Evolutionary conservation across 2,329 filamentous ascomycete genomes (phyloP).

Genomic region (Fusarium stilboides): DNA sequence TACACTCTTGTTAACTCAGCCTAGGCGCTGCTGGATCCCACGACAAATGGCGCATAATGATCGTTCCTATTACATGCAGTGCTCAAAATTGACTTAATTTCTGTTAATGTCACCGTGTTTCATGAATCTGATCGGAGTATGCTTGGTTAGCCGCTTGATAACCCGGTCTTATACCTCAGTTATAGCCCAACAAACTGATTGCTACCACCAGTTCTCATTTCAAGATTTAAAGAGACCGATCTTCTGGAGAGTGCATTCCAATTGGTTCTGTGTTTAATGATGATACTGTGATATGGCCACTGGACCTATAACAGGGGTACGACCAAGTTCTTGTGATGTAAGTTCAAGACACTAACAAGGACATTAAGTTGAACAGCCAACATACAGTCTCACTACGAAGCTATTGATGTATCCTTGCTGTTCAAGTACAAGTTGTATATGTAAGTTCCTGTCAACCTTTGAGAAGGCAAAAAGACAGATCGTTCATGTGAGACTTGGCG

Average conservation of each 20-base stretch:
- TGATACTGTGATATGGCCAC: neutral
- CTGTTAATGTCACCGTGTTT: conserved; percentile 10
- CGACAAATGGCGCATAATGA: conserved; percentile 24
- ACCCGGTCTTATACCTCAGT: conserved; percentile 13
- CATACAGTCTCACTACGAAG: neutral
- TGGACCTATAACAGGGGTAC: conserved; percentile 1
- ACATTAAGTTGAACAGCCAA: neutral
- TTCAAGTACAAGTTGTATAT: conserved; percentile 1
- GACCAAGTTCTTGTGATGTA: neutral
- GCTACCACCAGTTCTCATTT: neutral
- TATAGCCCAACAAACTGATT: conserved; percentile 20
- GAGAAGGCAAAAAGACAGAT: conserved; percentile 21
- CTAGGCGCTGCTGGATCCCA: conserved; percentile 11
- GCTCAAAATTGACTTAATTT: conserved; percentile 14
- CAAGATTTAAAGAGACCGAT: conserved; percentile 7
- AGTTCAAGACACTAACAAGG: neutral
- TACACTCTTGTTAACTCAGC: conserved; percentile 7
- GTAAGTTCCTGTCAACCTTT: conserved; percentile 17
- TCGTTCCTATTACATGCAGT: neutral
- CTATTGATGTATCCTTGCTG: conserved; percentile 6
- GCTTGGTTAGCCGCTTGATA: conserved; percentile 9
- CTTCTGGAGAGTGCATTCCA: conserved; percentile 8
- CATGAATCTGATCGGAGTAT: conserved; percentile 4
- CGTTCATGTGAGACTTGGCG: conserved; percentile 8
- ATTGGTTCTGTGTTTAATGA: conserved; percentile 9